phyloP scores from a whole-genome alignment of 2,329 filamentous ascomycete genomes.

The Chaetomiaceae sp. region DNA sequence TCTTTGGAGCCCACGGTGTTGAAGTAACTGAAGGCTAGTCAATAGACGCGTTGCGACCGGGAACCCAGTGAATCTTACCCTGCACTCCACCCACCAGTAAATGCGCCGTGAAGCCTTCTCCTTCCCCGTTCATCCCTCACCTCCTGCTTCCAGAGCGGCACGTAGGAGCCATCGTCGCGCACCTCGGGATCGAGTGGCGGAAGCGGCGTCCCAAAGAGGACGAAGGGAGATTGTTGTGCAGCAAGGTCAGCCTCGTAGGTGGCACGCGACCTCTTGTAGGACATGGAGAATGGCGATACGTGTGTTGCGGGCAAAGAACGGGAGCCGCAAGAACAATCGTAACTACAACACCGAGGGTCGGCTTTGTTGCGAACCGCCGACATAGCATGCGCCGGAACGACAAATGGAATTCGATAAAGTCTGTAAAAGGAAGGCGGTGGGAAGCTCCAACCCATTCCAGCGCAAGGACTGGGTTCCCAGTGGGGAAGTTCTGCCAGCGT shows the following conservation, averaged over 20 bases:
- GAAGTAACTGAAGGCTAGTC: conserved; percentile 63
- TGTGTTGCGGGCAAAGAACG: not conserved
- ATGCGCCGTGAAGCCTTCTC: conserved; percentile 89
- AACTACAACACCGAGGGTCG: too few relatives aligned
- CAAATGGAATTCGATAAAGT: too few relatives aligned
- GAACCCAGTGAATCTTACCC: conserved; percentile 54
- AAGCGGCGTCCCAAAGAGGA: conserved; percentile 76
- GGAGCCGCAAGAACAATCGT: too few relatives aligned
- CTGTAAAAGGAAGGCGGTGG: conserved; percentile 12
- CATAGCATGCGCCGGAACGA: too few relatives aligned
- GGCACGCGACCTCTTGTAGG: conserved; percentile 71
- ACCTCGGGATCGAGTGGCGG: conserved; percentile 68
- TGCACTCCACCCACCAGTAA: conserved; percentile 94
- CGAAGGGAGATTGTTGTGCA: conserved; percentile 64
- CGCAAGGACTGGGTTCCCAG: too few relatives aligned
- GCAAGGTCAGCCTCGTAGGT: conserved; percentile 71
- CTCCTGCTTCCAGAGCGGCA: conserved; percentile 98
- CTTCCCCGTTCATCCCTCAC: conserved; percentile 87
- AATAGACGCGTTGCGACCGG: not conserved
- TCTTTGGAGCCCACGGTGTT: conserved; percentile 98
- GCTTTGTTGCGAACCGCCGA: too few relatives aligned
- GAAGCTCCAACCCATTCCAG: too few relatives aligned
- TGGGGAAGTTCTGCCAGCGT: conserved; percentile 8
- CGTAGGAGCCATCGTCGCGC: conserved; percentile 84
- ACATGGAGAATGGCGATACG: conserved; percentile 47